Conservation (phyloP, 228 moss, liverwort and hornwort genomes). For the Sphagnum magellanicum region DNA sequence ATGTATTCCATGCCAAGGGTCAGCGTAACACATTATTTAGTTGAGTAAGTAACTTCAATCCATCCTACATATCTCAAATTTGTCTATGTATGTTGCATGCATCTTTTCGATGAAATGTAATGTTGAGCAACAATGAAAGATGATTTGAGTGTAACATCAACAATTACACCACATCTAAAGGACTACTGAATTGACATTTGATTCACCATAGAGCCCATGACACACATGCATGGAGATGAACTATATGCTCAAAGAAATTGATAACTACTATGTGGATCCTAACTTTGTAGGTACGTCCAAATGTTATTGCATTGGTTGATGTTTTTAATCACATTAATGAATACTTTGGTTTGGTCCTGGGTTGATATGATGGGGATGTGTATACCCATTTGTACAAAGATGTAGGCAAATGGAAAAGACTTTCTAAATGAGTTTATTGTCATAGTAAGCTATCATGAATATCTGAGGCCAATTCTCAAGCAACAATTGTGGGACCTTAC, state of each 20-base stretch:
- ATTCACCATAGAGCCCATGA: no score
- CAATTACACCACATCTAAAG: no score
- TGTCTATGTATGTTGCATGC: no score
- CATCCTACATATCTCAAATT: no score
- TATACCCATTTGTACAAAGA: constrained; percentile 81
- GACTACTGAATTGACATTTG: no score
- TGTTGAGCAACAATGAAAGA: no score
- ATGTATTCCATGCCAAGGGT: constrained; percentile 68
- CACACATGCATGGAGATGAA: no score
- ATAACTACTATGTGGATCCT: not conserved
- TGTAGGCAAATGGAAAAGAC: constrained; percentile 39
- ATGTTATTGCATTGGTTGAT: constrained; percentile 92
- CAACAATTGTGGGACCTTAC: constrained; percentile 4
- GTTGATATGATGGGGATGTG: constrained; percentile 60
- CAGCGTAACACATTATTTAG: constrained; percentile 59
- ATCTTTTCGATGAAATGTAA: no score
- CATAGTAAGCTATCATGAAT: constrained; percentile 33
- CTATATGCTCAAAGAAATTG: no score
- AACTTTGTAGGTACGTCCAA: constrained; percentile 63
- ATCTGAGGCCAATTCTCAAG: no score
- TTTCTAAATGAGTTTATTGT: constrained; percentile 60
- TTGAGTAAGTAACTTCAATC: constrained; percentile 31
- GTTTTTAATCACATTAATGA: constrained; percentile 87
- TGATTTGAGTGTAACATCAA: no score
- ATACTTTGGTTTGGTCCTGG: constrained; percentile 76